A percentile compares a stretch with the other conserved stretches of the same genome.
phyloP scores from a whole-genome alignment of 164 flowering plant genomes.

The Brasenia schreberi region DNA sequence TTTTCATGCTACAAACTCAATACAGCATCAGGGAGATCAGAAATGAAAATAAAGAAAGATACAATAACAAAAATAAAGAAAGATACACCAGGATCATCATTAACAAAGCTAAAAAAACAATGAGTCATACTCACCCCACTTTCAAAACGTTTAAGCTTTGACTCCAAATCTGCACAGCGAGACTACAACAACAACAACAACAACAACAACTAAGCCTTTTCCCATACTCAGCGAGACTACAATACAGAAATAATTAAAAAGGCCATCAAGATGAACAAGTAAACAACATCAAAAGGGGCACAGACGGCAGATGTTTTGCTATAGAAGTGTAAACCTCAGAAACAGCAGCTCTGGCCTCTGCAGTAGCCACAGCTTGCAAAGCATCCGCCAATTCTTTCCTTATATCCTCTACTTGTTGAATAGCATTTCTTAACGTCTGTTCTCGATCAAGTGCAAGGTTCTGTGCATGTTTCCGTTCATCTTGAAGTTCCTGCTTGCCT shows the following conservation, averaged over 20 bases:
- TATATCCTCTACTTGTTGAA: slow-evolving; percentile 62
- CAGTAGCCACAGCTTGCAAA: slow-evolving; percentile 39
- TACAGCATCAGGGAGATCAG: too few relatives aligned
- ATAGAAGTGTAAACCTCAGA: slow-evolving; percentile 43
- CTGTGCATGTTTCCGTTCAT: slow-evolving; percentile 57
- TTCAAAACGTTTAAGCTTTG: slow-evolving; percentile 27
- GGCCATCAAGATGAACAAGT: neutral
- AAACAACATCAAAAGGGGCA: neutral
- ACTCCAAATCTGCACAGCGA: slow-evolving; percentile 53
- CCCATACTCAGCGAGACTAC: slow-evolving; percentile 17
- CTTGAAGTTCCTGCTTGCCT: slow-evolving; percentile 78
- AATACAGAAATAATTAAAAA: too few relatives aligned
- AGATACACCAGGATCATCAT: neutral
- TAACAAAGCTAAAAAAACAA: neutral
- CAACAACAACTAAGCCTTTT: too few relatives aligned
- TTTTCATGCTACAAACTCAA: too few relatives aligned
- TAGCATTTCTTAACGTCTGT: slow-evolving; percentile 40
- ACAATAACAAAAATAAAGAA: neutral
- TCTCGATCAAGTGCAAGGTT: slow-evolving; percentile 52
- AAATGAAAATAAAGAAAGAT: too few relatives aligned
- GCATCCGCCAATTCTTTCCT: slow-evolving; percentile 57
- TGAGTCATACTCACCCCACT: slow-evolving; percentile 6
- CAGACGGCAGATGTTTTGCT: neutral
- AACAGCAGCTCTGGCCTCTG: slow-evolving; percentile 68
- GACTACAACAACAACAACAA: slow-evolving; percentile 31